A percentile compares a stretch with the other conserved stretches of the same genome.
Evolutionary conservation across 768 basidiomycete species (phyloP).

Genomic region (Phylloporus rhodoxanthus): DNA sequence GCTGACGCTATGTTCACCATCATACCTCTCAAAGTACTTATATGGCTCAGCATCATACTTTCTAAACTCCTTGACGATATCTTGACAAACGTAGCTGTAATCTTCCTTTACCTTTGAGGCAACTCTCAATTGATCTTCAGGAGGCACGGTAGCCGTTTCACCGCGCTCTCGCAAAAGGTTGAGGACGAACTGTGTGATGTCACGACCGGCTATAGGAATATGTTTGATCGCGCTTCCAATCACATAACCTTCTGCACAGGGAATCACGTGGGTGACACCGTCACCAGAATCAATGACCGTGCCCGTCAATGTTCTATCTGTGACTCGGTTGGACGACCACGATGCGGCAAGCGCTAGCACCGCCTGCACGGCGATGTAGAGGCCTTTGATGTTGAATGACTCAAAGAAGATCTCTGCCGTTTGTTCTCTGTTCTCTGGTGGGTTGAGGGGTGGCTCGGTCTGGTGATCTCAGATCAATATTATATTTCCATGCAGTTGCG

Average conservation of each 20-base stretch:
- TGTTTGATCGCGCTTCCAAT: conserved; percentile 99
- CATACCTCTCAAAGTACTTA: conserved; percentile 90
- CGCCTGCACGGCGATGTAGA: conserved; percentile 98
- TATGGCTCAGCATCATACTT: conserved; percentile 97
- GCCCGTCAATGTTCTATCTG: conserved; percentile 88
- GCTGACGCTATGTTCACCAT: conserved; percentile 90
- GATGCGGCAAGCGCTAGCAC: conserved; percentile 97
- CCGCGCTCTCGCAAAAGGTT: conserved; percentile 94
- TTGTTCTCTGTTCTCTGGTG: conserved; percentile 98
- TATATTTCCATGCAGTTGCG: neutral
- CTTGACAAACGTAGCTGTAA: conserved; percentile 97
- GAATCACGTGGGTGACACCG: conserved; percentile 97
- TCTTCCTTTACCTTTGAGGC: conserved; percentile 96
- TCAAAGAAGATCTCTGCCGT: conserved; percentile 99
- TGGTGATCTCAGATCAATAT: conserved; percentile 27
- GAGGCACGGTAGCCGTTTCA: conserved; percentile 83
- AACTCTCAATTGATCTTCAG: conserved; percentile 89
- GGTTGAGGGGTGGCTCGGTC: conserved; percentile 99
- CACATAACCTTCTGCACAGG: conserved; percentile 87
- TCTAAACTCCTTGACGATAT: conserved; percentile 97
- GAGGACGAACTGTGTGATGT: conserved; percentile 94
- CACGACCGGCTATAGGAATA: conserved; percentile 96
- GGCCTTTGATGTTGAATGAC: conserved; percentile 97
- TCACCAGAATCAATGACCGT: conserved; percentile 99
- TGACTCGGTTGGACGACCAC: conserved; percentile 87